These are phyloP conservation scores for Salvia splendens DNA, from an alignment of 257 asterid genomes.

Conservation along the genomic window DNA sequence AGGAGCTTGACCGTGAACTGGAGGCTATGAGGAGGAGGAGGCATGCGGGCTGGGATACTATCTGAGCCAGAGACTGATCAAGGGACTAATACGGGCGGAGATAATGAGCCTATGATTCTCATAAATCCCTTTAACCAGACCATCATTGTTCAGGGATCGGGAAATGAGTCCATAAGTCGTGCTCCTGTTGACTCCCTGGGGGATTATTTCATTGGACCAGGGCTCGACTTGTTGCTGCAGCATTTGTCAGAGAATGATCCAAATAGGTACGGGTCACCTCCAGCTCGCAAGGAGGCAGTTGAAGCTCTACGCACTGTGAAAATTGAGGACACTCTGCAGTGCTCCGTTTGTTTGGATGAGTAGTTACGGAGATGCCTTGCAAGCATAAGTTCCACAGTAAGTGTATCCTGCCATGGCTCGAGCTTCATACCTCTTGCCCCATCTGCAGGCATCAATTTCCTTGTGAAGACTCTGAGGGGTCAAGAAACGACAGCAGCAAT, in stretches of 20 bases:
- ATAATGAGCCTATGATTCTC: constrained; percentile 57
- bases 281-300: constrained; percentile 74
- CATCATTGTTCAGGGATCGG: constrained; percentile 52
- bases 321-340: constrained; percentile 50
- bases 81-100: constrained; percentile 27
- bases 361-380: constrained; percentile 87
- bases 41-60: constrained; percentile 55
- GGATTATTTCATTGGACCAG: constrained; percentile 78
- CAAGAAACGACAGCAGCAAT: constrained; percentile 31
- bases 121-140: constrained; percentile 76
- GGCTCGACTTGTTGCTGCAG: constrained; percentile 75
- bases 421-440: constrained; percentile 92
- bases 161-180: constrained; percentile 41
- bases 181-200: constrained; percentile 59
- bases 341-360: constrained; percentile 83
- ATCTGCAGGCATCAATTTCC: constrained; percentile 77
- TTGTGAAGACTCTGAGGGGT: constrained; percentile 47
- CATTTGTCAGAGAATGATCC: constrained; percentile 84
- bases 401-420: constrained; percentile 86
- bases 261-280: constrained; percentile 76
- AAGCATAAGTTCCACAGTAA: constrained; percentile 69
- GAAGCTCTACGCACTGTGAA: constrained; percentile 63
- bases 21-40: constrained; percentile 56
- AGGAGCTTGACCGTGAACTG: constrained; percentile 55
- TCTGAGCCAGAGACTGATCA: constrained; percentile 44